These are phyloP conservation scores for Stagonosporopsis chrysanthemi DNA, from an alignment of 2,329 filamentous ascomycete genomes.

Conservation along the genomic window DNA sequence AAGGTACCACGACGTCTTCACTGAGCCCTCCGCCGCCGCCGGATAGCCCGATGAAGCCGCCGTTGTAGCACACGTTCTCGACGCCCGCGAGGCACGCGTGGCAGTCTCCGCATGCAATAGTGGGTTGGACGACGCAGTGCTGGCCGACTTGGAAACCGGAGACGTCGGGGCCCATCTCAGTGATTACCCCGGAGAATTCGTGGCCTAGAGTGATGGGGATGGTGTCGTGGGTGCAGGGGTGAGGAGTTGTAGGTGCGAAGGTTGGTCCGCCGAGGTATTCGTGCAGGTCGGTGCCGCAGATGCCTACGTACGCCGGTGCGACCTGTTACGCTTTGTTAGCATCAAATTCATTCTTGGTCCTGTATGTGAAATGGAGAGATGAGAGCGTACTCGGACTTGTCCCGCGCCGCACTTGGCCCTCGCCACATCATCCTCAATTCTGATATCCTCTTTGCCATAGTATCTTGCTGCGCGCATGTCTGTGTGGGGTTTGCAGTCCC, in stretches of 20 bases:
- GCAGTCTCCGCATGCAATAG: constrained; percentile 65
- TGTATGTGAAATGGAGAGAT: not conserved
- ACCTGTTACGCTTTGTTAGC: constrained; percentile 36
- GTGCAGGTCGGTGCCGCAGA: constrained; percentile 62
- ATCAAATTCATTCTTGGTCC: too few species aligned
- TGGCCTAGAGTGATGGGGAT: constrained; percentile 70
- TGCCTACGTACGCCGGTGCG: constrained; percentile 59
- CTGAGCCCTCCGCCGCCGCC: constrained; percentile 64
- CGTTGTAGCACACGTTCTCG: constrained; percentile 66
- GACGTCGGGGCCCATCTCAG: constrained; percentile 64
- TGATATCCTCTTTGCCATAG: constrained; percentile 63
- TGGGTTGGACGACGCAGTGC: constrained; percentile 66
- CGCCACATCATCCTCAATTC: constrained; percentile 59
- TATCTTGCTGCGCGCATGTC: constrained; percentile 64
- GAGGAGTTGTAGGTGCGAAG: constrained; percentile 60
- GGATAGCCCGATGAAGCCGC: constrained; percentile 61
- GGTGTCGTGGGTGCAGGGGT: constrained; percentile 64
- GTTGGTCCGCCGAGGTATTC: constrained; percentile 60
- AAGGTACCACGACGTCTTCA: constrained; percentile 62
- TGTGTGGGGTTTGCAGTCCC: not conserved
- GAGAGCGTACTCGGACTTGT: constrained; percentile 54
- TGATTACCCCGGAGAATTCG: constrained; percentile 68
- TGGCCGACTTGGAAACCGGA: constrained; percentile 61
- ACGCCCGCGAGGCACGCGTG: constrained; percentile 61
- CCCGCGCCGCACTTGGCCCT: constrained; percentile 57